phyloP scores from a whole-genome alignment of 2,329 filamentous ascomycete species.

The Exophiala calicioides region DNA sequence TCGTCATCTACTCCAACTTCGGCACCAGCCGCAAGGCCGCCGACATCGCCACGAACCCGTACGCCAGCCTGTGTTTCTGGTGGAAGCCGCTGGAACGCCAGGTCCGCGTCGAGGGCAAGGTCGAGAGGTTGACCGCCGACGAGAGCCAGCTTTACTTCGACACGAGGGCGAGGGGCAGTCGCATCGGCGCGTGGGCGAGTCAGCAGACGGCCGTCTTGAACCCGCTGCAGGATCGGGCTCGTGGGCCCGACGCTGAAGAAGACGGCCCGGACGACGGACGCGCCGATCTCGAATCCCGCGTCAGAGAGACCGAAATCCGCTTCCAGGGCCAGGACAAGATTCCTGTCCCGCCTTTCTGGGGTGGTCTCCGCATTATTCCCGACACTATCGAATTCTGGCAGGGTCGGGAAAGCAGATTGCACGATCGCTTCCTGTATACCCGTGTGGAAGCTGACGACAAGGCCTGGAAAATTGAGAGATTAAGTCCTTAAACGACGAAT shows the following conservation, averaged over 20 bases:
- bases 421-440: constrained; percentile 89
- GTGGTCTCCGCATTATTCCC: constrained; percentile 81
- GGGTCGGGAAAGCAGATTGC: constrained; percentile 82
- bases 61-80: constrained; percentile 84
- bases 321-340: constrained; percentile 79
- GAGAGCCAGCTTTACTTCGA: constrained; percentile 71
- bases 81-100: constrained; percentile 86
- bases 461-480: constrained; percentile 30
- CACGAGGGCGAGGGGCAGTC: constrained; percentile 71
- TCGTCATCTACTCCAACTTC: constrained; percentile 93
- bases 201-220: constrained; percentile 77
- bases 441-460: constrained; percentile 50
- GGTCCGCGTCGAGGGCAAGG: constrained; percentile 80
- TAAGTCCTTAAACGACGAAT: constrained; percentile 27
- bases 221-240: constrained; percentile 32
- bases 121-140: constrained; percentile 65
- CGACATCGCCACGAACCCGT: constrained; percentile 72
- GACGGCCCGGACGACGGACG: constrained; percentile 67
- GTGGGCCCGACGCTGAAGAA: constrained; percentile 33
- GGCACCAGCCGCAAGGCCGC: constrained; percentile 68
- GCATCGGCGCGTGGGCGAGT: constrained; percentile 92
- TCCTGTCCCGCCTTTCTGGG: constrained; percentile 92
- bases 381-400: constrained; percentile 95
- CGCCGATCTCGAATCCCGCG: constrained; percentile 72
- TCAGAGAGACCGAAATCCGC: constrained; percentile 71